Percentiles rank a stretch among this genome's conserved stretches.
phyloP scores from a whole-genome alignment of 1,284 basidiomycete species.

The Erythrobasidium hasegawianum region DNA sequence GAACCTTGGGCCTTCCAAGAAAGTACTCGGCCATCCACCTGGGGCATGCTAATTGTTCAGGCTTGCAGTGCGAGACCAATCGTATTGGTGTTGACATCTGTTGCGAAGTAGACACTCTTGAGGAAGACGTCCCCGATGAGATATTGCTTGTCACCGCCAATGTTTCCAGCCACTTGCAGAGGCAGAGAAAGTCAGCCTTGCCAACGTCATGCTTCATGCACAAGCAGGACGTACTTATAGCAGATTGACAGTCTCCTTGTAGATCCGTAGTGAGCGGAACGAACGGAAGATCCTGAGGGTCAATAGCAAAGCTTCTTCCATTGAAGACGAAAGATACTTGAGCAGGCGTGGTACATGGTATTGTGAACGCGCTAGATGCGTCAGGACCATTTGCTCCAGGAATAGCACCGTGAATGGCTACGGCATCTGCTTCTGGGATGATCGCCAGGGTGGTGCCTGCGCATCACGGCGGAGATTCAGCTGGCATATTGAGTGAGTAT shows the following conservation, averaged over 20 bases:
- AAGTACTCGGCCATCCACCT: no score
- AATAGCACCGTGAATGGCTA: conserved; percentile 59
- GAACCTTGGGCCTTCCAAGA: no score
- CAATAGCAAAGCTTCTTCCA: conserved; percentile 61
- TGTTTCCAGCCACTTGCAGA: conserved; percentile 52
- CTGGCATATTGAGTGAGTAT: no score
- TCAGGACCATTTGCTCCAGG: conserved; percentile 55
- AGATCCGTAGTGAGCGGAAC: conserved; percentile 61
- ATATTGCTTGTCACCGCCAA: conserved; percentile 66
- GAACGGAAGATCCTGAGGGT: conserved; percentile 66
- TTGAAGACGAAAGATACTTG: conserved; percentile 67
- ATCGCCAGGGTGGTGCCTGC: conserved; percentile 51
- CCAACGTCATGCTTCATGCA: neutral
- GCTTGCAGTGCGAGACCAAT: conserved; percentile 55
- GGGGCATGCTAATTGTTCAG: no score
- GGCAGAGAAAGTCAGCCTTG: neutral
- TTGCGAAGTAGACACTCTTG: conserved; percentile 75
- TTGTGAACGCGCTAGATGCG: conserved; percentile 58
- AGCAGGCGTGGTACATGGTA: conserved; percentile 68
- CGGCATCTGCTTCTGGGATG: conserved; percentile 53
- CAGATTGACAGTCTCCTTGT: conserved; percentile 66
- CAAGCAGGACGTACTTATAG: conserved; percentile 55
- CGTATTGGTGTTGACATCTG: conserved; percentile 63
- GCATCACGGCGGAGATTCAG: neutral
- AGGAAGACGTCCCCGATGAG: conserved; percentile 60